These are phyloP conservation scores for Cicer pinnatifidum DNA, from an alignment of 306 rosid genomes.

Conservation along the genomic window DNA sequence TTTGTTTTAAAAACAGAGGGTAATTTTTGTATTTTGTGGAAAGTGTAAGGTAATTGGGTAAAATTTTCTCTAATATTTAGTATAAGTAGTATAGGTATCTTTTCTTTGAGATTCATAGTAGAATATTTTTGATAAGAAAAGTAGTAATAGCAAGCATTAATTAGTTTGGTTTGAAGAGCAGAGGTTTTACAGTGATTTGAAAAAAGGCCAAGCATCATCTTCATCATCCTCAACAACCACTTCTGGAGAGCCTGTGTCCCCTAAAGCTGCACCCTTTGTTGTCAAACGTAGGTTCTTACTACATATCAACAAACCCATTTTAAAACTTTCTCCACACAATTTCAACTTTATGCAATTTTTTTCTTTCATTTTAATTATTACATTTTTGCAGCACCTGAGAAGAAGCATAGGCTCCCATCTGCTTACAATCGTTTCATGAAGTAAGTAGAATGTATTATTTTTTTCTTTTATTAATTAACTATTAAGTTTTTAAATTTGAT, in stretches of 20 bases:
- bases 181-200: conserved; percentile 61
- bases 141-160: no score
- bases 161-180: conserved; percentile 42
- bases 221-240: conserved; percentile 64
- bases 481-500: neutral
- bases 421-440: conserved; percentile 99
- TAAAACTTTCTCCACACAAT: neutral
- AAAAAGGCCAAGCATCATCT: conserved; percentile 64
- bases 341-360: no score
- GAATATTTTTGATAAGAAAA: no score
- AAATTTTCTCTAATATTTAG: no score
- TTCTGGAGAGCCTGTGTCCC: conserved; percentile 70
- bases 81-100: no score
- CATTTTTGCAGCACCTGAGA: conserved; percentile 85
- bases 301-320: neutral
- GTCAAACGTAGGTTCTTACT: conserved; percentile 60
- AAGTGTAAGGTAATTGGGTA: no score
- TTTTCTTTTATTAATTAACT: neutral
- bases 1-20: no score
- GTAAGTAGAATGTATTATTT: conserved; percentile 50
- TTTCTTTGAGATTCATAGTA: no score
- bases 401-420: conserved; percentile 94
- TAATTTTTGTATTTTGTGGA: no score
- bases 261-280: conserved; percentile 87
- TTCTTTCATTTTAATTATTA: no score